phyloP scores from a whole-genome alignment of 2,329 filamentous ascomycete genomes.

The Penicillium sumatraense region DNA sequence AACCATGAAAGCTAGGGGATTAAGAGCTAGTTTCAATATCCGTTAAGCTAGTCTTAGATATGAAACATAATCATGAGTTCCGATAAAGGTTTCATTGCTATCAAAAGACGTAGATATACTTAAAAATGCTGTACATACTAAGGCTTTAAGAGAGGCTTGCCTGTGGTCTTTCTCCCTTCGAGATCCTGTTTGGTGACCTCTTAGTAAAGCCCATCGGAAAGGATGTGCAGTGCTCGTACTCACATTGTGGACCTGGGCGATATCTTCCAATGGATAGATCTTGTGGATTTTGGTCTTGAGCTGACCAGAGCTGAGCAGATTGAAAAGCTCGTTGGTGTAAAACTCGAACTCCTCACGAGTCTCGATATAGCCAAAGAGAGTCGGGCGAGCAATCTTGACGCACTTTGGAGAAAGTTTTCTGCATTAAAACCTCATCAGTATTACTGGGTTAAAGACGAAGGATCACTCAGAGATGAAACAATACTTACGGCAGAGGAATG shows the following conservation, averaged over 20 bases:
- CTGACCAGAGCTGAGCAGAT: slow-evolving; percentile 69
- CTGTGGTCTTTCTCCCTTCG: slow-evolving; percentile 79
- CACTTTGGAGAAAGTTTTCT: slow-evolving; percentile 71
- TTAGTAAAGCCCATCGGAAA: slow-evolving; percentile 2
- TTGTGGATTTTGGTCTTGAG: slow-evolving; percentile 76
- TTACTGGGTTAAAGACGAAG: background rate
- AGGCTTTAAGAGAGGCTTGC: slow-evolving; percentile 77
- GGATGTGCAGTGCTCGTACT: slow-evolving; percentile 14
- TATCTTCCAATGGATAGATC: slow-evolving; percentile 75
- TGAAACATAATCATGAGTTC: background rate
- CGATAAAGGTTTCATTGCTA: background rate
- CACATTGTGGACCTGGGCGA: slow-evolving; percentile 69
- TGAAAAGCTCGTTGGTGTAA: slow-evolving; percentile 74
- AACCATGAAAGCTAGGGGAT: too few species aligned
- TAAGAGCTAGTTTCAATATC: too few species aligned
- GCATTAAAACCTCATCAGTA: slow-evolving; percentile 16
- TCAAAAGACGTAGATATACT: background rate
- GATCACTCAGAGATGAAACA: slow-evolving; percentile 28
- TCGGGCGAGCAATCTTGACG: slow-evolving; percentile 74
- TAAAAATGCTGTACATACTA: slow-evolving; percentile 42
- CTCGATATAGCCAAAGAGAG: slow-evolving; percentile 70
- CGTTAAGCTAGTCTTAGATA: background rate
- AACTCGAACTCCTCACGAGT: slow-evolving; percentile 72
- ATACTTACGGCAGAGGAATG: slow-evolving; percentile 62
- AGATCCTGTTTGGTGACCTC: slow-evolving; percentile 60